Base-by-base conservation (phyloP, 164 flowering plant species). In the Aristolochia fimbriata region DNA sequence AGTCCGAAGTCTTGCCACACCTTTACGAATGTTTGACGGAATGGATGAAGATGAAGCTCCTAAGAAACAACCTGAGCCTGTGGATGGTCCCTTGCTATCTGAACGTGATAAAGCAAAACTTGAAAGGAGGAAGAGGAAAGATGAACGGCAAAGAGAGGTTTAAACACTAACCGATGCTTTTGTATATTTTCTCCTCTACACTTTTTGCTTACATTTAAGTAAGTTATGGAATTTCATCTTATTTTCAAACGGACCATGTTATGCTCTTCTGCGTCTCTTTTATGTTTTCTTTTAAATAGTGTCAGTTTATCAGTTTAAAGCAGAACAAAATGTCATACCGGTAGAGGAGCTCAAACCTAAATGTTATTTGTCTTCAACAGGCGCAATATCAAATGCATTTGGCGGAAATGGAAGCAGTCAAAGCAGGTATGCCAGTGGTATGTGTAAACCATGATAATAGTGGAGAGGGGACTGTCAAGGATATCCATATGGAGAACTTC, bases 91-190 rank as follows among this genome's bases (percentile, higher is more conserved):
- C 46, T 16, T 87, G 10, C 70, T 94, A 33, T 66, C 99, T 24
- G 97, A 94, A 51, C 96, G 99, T 11, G 99, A 94, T 60, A 62
- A 66, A 60, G 64, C 68, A 31, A 94, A 94, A 72, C 65, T 91
- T 58, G 97, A 88, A 62, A 83, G 99, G 70, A 81, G 74, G 61
- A 94, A 94, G 78, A 80, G 97, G 70, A 91, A 94, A 75, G 97
- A 94, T 0, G 99, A 94, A 47, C 88, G 99, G 4, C 93, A 91
- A 62, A 77, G 99, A 76, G 99, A 94, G 93, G 99, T 91, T 54
- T 58, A 57, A 12, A 37, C 43, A 37, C 43, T 37, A 37, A 7
- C 43, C 43, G 12, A 6, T 37, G 43, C 43, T 37, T 37, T 7
- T 37, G 43, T 7, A 37, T 6, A 37, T 37, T 37, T 37, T 37